Evolutionary conservation across 371 early-diverging fungal species (phyloP), one percentile per base, ranked within the genome.

Genomic region (Batkoa obscura): DNA sequence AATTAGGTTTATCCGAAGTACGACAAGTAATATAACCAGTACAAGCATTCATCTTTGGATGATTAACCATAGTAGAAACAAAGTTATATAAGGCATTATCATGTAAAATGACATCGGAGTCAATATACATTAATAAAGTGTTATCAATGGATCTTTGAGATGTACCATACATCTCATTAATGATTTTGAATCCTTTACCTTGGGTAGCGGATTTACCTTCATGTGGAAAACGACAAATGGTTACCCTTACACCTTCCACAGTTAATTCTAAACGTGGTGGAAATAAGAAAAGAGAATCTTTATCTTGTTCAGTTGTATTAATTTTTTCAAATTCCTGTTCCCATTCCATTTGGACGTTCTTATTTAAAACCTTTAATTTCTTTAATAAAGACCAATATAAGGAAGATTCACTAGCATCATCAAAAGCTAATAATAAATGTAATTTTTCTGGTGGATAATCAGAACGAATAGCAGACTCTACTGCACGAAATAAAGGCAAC

Each of bases 171-270:
- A 53, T 53, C 38, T 53, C 53, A 31, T 53, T 53, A n/a, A 53
- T 39, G 8, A 53, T 53, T 4, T 34, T 9, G 1, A 53, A 53
- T 15, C 53, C 53, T 23, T 53, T 53, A 31, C 53, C 53, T 23
- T 53, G 53, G 15, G 53, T 53, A 5, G 53, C 53, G n/a, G 53
- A 53, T 39, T 53, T 53, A 15, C 53, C 53, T 12, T 41, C 53
- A 39, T 53, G 53, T 12, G 53, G 53, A 39, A 53, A 53, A 8
- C 53, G 17, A 41, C 53, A 53, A 13, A 53, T 53, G 30, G 53
- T 53, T 12, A 53, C 15, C 10, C 53, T 9, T 30, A 53, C 53
- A 10, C 53, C 53, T 23, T 53, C 53, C n/a, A 53, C 53, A 13
- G 39, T 53, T 15, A 53, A 31, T 30, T 53, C 53, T 8, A 53